phyloP scores from a whole-genome alignment of 768 basidiomycete species.

The Trametopsis cervina region DNA sequence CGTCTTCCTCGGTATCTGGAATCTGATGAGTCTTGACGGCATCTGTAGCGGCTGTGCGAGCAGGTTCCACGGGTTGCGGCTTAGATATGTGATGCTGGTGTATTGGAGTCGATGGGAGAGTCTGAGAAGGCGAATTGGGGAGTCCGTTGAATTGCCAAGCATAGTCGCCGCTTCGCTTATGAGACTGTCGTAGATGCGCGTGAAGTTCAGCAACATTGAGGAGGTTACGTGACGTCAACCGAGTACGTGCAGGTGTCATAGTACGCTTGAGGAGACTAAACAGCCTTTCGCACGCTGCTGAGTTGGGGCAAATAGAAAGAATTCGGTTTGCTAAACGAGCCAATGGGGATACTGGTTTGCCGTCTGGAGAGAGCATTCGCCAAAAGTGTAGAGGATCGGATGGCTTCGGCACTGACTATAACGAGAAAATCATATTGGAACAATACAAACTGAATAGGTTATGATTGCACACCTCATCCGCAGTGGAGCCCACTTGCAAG shows the following conservation, averaged over 20 bases:
- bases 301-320: conserved; percentile 2
- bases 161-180: neutral
- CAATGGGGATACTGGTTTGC: neutral
- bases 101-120: neutral
- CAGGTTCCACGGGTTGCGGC: no score
- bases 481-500: neutral
- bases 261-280: conserved; percentile 7
- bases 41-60: no score
- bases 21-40: no score
- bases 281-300: neutral
- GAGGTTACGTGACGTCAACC: neutral
- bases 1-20: no score
- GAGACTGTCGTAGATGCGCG: neutral
- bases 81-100: no score
- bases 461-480: neutral
- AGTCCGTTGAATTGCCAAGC: neutral
- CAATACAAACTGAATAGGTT: neutral
- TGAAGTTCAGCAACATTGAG: conserved; percentile 6
- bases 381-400: neutral
- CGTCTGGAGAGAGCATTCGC: neutral
- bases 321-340: neutral
- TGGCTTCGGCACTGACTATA: neutral
- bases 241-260: neutral
- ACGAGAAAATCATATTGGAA: neutral
- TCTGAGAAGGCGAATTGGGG: neutral